A percentile compares a stretch with the other conserved stretches of the same genome.
Conservation (phyloP, 2,329 filamentous ascomycete genomes). For the Pestalotiopsis sp. region DNA sequence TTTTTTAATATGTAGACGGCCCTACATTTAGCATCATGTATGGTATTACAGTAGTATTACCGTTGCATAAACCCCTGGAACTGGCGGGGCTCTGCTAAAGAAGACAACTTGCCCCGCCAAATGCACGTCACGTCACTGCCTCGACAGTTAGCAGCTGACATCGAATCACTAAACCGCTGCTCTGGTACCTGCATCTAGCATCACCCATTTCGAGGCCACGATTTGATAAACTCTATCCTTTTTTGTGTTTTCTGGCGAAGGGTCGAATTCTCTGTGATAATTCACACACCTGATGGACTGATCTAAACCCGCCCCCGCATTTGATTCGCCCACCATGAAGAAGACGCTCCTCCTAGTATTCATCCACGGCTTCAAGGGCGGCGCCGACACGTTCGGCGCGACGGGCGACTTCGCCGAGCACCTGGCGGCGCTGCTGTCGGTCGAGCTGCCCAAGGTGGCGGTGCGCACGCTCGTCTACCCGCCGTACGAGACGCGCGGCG, state of each 20-base stretch:
- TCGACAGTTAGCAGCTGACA: not conserved
- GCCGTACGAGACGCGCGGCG: constrained; percentile 79
- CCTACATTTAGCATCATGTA: not conserved
- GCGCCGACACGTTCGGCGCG: constrained; percentile 75
- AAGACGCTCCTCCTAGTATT: constrained; percentile 83
- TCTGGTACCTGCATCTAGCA: not conserved
- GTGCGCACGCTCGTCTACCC: constrained; percentile 75
- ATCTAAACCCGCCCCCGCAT: not conserved
- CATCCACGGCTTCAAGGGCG: constrained; percentile 89
- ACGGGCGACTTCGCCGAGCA: constrained; percentile 71
- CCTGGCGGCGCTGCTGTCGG: constrained; percentile 65
- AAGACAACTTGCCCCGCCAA: not conserved
- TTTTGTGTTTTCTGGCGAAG: not conserved
- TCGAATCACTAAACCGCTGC: not conserved
- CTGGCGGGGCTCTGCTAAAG: not conserved
- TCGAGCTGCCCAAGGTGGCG: constrained; percentile 69
- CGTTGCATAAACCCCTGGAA: not conserved
- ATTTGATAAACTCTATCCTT: not conserved
- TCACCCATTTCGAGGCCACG: not conserved
- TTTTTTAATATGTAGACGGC: not conserved
- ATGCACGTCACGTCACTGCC: not conserved
- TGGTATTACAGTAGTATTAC: not conserved
- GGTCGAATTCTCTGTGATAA: not conserved
- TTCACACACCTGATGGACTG: not conserved
- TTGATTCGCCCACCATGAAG: constrained; percentile 58